Conservation (phyloP, 768 basidiomycete species). For the Calvatia gigantea region DNA sequence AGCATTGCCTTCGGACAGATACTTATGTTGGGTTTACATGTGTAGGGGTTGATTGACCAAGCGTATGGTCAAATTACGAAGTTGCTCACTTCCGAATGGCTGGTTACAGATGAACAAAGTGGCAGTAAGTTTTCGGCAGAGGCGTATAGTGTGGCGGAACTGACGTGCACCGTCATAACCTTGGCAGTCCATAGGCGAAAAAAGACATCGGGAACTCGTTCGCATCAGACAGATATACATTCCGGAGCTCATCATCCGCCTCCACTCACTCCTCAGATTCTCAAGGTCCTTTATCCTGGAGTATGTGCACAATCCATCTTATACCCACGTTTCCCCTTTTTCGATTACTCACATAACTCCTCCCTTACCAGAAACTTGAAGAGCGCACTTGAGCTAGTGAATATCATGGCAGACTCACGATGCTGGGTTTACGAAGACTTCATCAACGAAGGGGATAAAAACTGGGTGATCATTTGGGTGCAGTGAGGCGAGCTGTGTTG, state of each 20-base stretch:
- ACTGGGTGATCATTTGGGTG: conserved; percentile 70
- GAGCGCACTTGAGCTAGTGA: conserved; percentile 71
- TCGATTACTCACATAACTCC: too few relatives aligned
- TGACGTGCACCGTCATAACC: too few relatives aligned
- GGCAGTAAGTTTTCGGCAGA: conserved; percentile 42
- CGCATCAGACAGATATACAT: conserved; percentile 88
- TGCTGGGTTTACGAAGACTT: conserved; percentile 88
- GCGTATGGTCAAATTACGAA: conserved; percentile 64
- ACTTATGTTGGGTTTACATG: too few relatives aligned
- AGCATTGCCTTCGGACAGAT: neutral
- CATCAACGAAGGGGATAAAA: conserved; percentile 55
- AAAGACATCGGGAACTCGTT: conserved; percentile 61
- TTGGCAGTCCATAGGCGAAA: conserved; percentile 47
- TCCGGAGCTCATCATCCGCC: conserved; percentile 83
- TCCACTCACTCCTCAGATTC: conserved; percentile 68
- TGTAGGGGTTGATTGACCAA: conserved; percentile 59
- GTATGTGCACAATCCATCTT: conserved; percentile 37
- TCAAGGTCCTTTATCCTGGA: conserved; percentile 63
- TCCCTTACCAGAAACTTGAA: conserved; percentile 61
- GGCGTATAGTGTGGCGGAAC: too few relatives aligned
- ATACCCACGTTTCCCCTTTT: neutral
- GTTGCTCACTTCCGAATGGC: conserved; percentile 76
- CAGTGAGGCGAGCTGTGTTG: conserved; percentile 69
- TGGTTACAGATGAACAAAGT: conserved; percentile 51
- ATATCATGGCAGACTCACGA: conserved; percentile 83